Base-by-base conservation (phyloP, 495 filamentous ascomycete genomes). In the Penicillium crystallinum region DNA sequence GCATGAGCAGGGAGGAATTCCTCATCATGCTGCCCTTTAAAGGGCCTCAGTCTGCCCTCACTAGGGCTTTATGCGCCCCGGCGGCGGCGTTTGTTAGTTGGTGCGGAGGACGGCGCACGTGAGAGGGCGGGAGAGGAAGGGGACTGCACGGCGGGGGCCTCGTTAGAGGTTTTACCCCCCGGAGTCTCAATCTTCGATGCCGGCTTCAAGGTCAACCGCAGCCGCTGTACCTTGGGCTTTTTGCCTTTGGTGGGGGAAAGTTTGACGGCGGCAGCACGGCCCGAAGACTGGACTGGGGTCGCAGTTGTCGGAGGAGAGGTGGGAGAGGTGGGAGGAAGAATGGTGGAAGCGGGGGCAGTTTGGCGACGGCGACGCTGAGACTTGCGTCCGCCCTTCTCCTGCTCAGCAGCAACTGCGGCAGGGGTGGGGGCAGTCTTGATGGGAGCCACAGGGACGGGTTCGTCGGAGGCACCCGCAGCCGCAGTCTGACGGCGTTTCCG, bases 171-270 rank as follows among this genome's bases (percentile, higher is more conserved):
- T 11, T 25, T 4, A 40, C 9, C 17, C 17, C 36, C 46, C 11
- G 35, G 22, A 7, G 36, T 23, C 44, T 55, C 43, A 38, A 30
- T 23, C 46, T 48, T 29, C 31, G 27, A 25, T 17, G n/a, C 46
- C 19, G 56, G 56, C 46, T 58, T 58, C 41, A 58, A 25, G 15
- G 56, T 58, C 22, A 58, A 22, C 15, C 52, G 46, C 6, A 58
- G 46, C 27, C 56, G 56, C 51, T 55, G 56, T 23, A 58, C 46
- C 40, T 51, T 55, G 14, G 52, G 35, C 22, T 54, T 48, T 0
- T 40, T 18, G n/a, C 14, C 25, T 21, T 51, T 40, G n/a, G 30
- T 48, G 15, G 21, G 15, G 25, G 34, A 19, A 22, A 27, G 31
- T 18, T 37, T 12, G 29, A 44, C 36, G 21, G 37, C 18, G 38